Evolutionary conservation across 83 land plant species (phyloP), one percentile per base, ranked within the genome.

Genomic region (Diphasiastrum complanatum): DNA sequence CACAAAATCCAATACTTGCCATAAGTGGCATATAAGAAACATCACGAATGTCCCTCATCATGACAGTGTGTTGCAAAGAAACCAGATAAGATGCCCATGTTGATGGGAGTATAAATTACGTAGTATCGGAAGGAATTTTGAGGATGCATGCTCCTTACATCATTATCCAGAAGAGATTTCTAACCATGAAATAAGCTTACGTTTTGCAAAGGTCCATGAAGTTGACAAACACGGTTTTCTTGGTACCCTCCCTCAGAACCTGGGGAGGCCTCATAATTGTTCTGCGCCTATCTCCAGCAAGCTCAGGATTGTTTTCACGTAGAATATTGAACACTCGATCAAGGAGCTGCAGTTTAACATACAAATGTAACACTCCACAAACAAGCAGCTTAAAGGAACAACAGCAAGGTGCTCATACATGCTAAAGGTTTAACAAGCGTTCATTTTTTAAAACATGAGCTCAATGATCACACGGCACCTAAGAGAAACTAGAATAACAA

Each of bases 181-280:
- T n/a, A n/a, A n/a, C n/a, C n/a, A n/a, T n/a, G n/a, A n/a, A n/a
- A 37, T 19, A 6, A 11, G 26, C 77, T 43, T 85, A 89, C 95
- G 89, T 85, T 65, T 85, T 85, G 80, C 97, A 91, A 5, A 84
- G 87, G 51, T 91, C 97, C 97, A 91, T 91, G 59, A 91, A 91
- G 58, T 91, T 91, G 28, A 83, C 95, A 75, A 91, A 85, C 1
- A 87, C 95, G 2, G 97, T 91, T 74, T 91, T 91, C 73, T 87
- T 91, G 14, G 97, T 91, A 52, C 97, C 97, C 73, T 91, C 95
- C 33, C 95, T 72, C 22, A 91, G 97, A 47, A 91, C 95, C 73
- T 91, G 95, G 8, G 97, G 95, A 4, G 97, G 97, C 74, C 97
- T 82, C 97, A 91, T 87, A 25, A 87, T 86, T 6, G 97, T 91